phyloP scores from a whole-genome alignment of 2,329 filamentous ascomycete species.

The Fonsecaea erecta region DNA sequence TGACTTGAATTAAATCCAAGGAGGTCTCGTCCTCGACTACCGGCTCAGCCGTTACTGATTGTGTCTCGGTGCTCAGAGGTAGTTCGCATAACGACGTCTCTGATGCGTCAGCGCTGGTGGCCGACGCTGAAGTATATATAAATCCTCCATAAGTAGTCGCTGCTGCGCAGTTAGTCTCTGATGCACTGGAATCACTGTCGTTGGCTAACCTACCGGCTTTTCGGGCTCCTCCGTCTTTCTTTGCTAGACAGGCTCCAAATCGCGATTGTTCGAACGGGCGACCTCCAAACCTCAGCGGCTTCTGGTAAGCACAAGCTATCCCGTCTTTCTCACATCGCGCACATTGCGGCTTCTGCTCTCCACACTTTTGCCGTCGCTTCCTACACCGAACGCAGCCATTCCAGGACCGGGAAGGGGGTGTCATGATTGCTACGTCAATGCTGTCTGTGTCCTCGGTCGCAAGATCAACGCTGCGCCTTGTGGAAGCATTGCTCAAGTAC shows the following conservation, averaged over 20 bases:
- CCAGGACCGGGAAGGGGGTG: conserved; percentile 48
- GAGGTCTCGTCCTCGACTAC: neutral
- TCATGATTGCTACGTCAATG: neutral
- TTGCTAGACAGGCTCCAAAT: conserved; percentile 12
- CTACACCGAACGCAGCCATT: conserved; percentile 52
- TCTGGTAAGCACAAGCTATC: conserved; percentile 9
- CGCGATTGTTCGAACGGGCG: neutral
- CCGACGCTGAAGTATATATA: conserved; percentile 9
- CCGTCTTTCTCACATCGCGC: conserved; percentile 42
- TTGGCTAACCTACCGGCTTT: conserved; percentile 6
- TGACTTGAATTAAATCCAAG: neutral
- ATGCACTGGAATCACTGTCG: neutral
- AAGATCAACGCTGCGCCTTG: neutral
- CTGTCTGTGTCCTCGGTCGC: neutral
- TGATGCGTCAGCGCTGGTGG: neutral
- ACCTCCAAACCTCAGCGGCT: conserved; percentile 15
- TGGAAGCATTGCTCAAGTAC: neutral
- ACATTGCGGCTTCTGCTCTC: conserved; percentile 48
- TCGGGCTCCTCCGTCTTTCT: conserved; percentile 2
- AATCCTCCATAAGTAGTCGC: conserved; percentile 12
- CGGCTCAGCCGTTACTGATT: neutral
- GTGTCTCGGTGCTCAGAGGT: neutral
- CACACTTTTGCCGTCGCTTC: conserved; percentile 51
- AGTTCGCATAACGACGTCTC: neutral
- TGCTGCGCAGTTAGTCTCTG: neutral